Conservation (phyloP, 768 basidiomycete species). For the Cyclocybe aegerita region DNA sequence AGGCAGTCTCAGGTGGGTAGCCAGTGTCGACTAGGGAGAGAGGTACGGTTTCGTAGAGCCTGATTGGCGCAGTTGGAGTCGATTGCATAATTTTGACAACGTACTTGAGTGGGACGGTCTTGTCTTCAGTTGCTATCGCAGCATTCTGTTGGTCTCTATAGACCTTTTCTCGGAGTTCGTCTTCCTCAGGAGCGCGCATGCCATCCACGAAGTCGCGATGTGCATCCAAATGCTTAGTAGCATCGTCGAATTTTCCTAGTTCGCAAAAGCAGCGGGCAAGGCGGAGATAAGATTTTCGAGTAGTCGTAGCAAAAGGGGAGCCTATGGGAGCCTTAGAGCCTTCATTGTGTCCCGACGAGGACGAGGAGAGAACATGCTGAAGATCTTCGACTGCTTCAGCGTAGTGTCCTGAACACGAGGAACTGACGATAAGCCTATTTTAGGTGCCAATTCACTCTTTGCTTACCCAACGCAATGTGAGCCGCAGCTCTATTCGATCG, state of each 20-base stretch:
- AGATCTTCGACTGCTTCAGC: conserved; percentile 10
- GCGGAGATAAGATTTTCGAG: conserved; percentile 11
- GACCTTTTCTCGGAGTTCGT: conserved; percentile 4
- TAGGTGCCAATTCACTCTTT: neutral
- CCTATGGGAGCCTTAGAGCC: neutral
- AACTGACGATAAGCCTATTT: neutral
- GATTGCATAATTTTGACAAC: conserved; percentile 6
- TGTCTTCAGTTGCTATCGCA: neutral
- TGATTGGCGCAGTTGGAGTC: conserved; percentile 1
- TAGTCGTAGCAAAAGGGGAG: neutral
- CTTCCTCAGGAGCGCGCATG: neutral
- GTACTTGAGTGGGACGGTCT: conserved; percentile 8
- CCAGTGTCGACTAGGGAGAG: neutral
- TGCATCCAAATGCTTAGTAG: conserved; percentile 10
- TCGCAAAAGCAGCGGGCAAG: conserved; percentile 14
- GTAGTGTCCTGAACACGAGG: conserved; percentile 6
- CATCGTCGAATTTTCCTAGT: conserved; percentile 11
- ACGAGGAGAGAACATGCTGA: neutral
- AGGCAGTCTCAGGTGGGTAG: conserved; percentile 9
- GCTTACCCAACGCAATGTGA: conserved; percentile 11
- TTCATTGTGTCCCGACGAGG: neutral
- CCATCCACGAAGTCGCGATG: conserved; percentile 6
- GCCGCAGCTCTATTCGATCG: conserved; percentile 13
- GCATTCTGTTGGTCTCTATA: conserved; percentile 1
- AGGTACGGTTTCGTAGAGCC: conserved; percentile 9